Conservation (phyloP, 805 yeast genomes). For the Kluyveromyces aestuarii region DNA sequence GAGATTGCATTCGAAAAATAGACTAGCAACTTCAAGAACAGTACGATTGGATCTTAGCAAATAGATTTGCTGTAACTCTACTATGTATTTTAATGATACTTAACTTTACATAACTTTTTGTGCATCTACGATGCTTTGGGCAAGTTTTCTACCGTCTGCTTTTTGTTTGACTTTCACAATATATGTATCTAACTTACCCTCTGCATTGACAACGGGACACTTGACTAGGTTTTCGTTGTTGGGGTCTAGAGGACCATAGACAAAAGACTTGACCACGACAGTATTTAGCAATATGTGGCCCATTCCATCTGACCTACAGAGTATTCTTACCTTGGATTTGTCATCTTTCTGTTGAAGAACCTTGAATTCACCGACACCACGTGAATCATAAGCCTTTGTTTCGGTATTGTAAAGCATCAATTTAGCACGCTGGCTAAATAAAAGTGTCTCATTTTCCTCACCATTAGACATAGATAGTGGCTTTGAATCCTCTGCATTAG, state of each 20-base stretch:
- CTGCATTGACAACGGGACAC: slow-evolving; percentile 51
- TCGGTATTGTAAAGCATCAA: slow-evolving; percentile 50
- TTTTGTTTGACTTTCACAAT: slow-evolving; percentile 59
- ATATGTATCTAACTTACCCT: slow-evolving; percentile 55
- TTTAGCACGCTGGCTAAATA: slow-evolving; percentile 63
- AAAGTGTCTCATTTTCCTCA: slow-evolving; percentile 68
- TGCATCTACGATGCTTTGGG: slow-evolving; percentile 24
- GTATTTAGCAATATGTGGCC: slow-evolving; percentile 70
- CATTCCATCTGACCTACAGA: slow-evolving; percentile 85
- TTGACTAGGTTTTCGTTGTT: slow-evolving; percentile 61
- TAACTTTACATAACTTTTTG: slow-evolving; percentile 23
- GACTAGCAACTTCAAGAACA: background rate
- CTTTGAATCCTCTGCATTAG: slow-evolving; percentile 43
- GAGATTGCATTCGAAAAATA: slow-evolving; percentile 1
- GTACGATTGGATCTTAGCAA: background rate
- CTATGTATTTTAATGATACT: background rate
- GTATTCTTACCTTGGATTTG: slow-evolving; percentile 49
- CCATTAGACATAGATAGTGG: slow-evolving; percentile 49
- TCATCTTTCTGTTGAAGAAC: slow-evolving; percentile 54
- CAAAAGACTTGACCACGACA: slow-evolving; percentile 45
- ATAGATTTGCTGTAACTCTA: background rate
- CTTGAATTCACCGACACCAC: slow-evolving; percentile 80
- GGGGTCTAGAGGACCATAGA: slow-evolving; percentile 42
- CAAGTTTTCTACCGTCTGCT: slow-evolving; percentile 27
- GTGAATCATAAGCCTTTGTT: slow-evolving; percentile 44